phyloP scores from a whole-genome alignment of 192 early-diverging fungal species.

The Backusella morwellensis region DNA sequence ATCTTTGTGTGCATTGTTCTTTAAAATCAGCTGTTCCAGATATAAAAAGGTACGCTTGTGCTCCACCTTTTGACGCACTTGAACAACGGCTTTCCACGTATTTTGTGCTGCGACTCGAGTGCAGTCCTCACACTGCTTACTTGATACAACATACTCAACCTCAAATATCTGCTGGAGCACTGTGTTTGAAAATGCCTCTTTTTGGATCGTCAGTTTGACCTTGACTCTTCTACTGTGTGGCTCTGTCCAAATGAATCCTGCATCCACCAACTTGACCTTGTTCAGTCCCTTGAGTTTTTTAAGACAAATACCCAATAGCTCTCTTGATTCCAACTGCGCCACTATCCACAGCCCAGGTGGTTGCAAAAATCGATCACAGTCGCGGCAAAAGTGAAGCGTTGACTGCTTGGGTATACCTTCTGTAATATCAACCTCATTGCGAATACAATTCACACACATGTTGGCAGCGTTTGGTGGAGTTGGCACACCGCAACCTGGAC shows the following conservation, averaged over 20 bases:
- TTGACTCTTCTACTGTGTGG: slow-evolving; percentile 86
- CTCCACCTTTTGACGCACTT: slow-evolving; percentile 96
- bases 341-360: slow-evolving; percentile 91
- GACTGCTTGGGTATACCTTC: slow-evolving; percentile 98
- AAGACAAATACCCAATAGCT: slow-evolving; percentile 88
- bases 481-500: slow-evolving; percentile 76
- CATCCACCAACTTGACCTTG: slow-evolving; percentile 95
- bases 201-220: slow-evolving; percentile 98
- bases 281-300: slow-evolving; percentile 88
- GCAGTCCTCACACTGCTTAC: slow-evolving; percentile 96
- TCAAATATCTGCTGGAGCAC: slow-evolving; percentile 97
- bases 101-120: slow-evolving; percentile 93
- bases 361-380: slow-evolving; percentile 96
- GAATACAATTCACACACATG: slow-evolving; percentile 98
- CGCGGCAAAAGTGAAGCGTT: slow-evolving; percentile 95
- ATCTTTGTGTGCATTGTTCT: slow-evolving; percentile 95
- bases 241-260: slow-evolving; percentile 98
- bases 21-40: slow-evolving; percentile 97
- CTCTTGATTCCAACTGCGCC: slow-evolving; percentile 84
- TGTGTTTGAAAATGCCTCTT: slow-evolving; percentile 93
- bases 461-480: slow-evolving; percentile 97
- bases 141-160: slow-evolving; percentile 88
- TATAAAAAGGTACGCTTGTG: slow-evolving; percentile 99
- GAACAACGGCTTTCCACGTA: slow-evolving; percentile 97
- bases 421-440: slow-evolving; percentile 95